Base-by-base conservation (phyloP, 75 land plant genomes). In the Pinus tabuliformis region DNA sequence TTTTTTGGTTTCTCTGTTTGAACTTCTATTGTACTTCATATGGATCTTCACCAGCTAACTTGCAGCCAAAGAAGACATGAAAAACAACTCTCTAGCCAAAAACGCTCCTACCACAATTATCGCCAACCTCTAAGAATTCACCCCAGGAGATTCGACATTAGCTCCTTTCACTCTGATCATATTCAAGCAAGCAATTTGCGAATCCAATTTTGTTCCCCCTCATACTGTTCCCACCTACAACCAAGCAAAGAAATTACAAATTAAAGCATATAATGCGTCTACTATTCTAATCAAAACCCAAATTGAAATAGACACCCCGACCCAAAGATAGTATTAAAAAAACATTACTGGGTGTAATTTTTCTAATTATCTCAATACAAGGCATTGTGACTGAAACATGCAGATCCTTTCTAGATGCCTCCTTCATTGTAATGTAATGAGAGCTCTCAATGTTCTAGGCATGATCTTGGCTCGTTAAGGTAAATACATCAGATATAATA, bases 401-500 rank as follows among this genome's bases (percentile, higher is more conserved):
- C 9, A 92, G 85, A 77, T 92, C 95, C 62, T 83, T n/a, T n/a
- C n/a, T n/a, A 8, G 80, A 80, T 18, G 86, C 49, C 76, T 93
- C 95, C 86, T 90, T 81, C 84, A 93, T 82, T 21, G 95, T 93
- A 18, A 91, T 84, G 78, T 93, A 93, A 72, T 93, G 89, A 2
- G 91, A 88, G 72, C 95, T 93, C 81, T 93, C 95, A 4, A 93
- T 81, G 64, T 93, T 93, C 79, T 93, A 93, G 1, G 95, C 95
- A 0, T 91, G 91, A 75, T 93, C 95, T 64, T 93, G 95, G 20
- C 93, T 93, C 1, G 95, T 93, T 30, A 91, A 93, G 42, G 90
- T 81, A 75, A 76, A 93, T 13, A 93, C 56, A 5, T 93, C 95
- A 20, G 95, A 83, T 0, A 93, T 91, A 18, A 93, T 83, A 80